Percentiles rank a stretch among this genome's conserved stretches.
phyloP scores from a whole-genome alignment of 352 stramenopile genomes.

The Phytopythium kandeliae region DNA sequence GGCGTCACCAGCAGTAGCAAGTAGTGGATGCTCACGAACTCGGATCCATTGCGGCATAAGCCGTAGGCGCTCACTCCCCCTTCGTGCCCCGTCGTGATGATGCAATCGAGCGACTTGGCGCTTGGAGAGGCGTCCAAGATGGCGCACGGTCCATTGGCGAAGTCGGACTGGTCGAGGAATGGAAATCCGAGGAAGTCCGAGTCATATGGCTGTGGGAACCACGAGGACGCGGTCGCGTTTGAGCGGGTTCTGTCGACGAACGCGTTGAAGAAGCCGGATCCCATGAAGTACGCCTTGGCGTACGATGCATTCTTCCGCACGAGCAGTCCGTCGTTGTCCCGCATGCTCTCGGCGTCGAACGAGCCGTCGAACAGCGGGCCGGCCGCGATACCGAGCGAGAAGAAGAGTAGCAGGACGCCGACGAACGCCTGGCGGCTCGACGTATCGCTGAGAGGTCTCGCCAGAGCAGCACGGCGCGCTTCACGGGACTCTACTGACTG shows the following conservation, averaged over 20 bases:
- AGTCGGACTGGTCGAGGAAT: constrained; percentile 14
- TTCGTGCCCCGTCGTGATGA: constrained; percentile 29
- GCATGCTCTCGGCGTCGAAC: constrained; percentile 22
- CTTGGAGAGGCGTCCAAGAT: constrained; percentile 10
- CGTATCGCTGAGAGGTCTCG: constrained; percentile 1
- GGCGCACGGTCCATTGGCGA: constrained; percentile 16
- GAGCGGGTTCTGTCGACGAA: constrained; percentile 16
- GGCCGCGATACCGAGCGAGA: constrained; percentile 19
- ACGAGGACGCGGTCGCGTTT: constrained; percentile 15
- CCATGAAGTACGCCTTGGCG: constrained; percentile 25
- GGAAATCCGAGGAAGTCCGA: constrained; percentile 26
- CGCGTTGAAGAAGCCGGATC: constrained; percentile 15
- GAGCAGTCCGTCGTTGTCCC: constrained; percentile 16
- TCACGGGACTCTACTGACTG: neutral
- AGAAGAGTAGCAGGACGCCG: constrained; percentile 20
- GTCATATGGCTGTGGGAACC: constrained; percentile 21
- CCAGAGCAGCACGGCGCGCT: neutral
- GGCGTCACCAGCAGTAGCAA: constrained; percentile 21
- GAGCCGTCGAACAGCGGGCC: constrained; percentile 21
- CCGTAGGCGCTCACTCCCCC: constrained; percentile 30
- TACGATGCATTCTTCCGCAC: constrained; percentile 36
- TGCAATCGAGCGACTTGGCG: constrained; percentile 20
- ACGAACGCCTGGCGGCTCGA: constrained; percentile 10
- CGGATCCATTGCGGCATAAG: constrained; percentile 26
- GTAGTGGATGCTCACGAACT: constrained; percentile 29